Evolutionary conservation across 2,329 filamentous ascomycete genomes (phyloP), one percentile per base, ranked within the genome.

Genomic region (Leptographium wingfieldii): DNA sequence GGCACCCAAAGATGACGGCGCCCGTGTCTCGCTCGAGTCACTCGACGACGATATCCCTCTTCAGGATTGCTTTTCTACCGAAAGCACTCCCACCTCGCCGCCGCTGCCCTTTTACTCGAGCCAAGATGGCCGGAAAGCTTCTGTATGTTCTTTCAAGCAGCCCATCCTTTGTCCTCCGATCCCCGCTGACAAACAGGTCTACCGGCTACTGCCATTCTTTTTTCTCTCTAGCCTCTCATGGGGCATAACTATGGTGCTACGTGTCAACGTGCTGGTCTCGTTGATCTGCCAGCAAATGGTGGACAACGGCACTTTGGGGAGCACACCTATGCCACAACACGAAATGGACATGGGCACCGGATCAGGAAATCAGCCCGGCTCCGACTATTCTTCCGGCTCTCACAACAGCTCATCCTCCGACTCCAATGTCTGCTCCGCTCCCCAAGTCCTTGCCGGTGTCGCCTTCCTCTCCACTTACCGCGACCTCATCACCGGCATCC

Each of bases 251-350:
- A 58, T 58, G 56, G 56, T 58, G 14, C 56, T 48, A 3, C 29
- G 46, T 3, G 56, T 58, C 56, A 58, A 58, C n/a, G 43, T 58
- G 3, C 56, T 58, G 19, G 56, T 58, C 46, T 52, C 46, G 29
- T 29, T 58, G 56, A 49, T 58, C 22, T 58, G 56, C 33, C 56
- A 52, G 46, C 29, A 52, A 5, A 40, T 57, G 46, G 33, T 49
- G 2, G n/a, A 27, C 27, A 27, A 22, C 29, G 43, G 56, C 43
- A 31, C 11, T 22, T 7, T 33, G n/a, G n/a, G 12, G 19, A 35
- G 33, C 33, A 2, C 33, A 35, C 2, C 33, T 35, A 35, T 35
- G 35, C 35, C 12, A 43, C 38, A 25, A 29, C 19, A 48, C 35
- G 40, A 33, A 19, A 56, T 48, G 33, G 33, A 35, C 33, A 35